Evolutionary conservation across 768 basidiomycete genomes (phyloP).

Genomic region (Mycena indigotica): DNA sequence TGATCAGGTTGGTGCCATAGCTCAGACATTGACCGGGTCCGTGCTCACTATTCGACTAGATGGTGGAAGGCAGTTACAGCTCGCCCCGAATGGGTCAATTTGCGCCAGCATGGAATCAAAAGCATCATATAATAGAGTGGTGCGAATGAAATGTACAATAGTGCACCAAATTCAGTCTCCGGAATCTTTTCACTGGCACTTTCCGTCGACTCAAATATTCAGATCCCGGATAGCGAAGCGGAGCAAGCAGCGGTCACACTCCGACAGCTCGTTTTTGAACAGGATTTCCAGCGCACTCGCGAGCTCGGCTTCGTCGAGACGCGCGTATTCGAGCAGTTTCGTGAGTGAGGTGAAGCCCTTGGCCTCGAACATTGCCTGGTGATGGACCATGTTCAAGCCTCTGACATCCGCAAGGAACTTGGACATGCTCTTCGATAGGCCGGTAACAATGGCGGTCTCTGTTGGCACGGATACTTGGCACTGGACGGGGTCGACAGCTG

Average conservation of each 20-base stretch:
- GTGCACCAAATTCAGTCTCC: too few relatives aligned
- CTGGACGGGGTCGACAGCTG: too few relatives aligned
- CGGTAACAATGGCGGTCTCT: too few relatives aligned
- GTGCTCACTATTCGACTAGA: not conserved
- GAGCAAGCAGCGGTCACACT: too few relatives aligned
- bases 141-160: too few relatives aligned
- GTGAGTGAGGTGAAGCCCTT: not conserved
- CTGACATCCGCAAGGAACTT: not conserved
- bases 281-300: not conserved
- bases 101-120: not conserved
- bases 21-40: not conserved
- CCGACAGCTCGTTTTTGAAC: too few relatives aligned
- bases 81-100: not conserved
- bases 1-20: slow-evolving; percentile 38
- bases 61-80: slow-evolving; percentile 1
- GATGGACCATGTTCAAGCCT: not conserved
- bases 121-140: not conserved
- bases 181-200: too few relatives aligned
- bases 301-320: not conserved
- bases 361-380: not conserved
- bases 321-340: not conserved
- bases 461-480: too few relatives aligned
- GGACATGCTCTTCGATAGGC: too few relatives aligned
- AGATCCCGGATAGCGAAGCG: too few relatives aligned
- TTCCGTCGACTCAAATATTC: too few relatives aligned